Evolutionary conservation across 371 early-diverging fungal species (phyloP), one percentile per base, ranked within the genome.

Genomic region (Saksenaea vasiformis): DNA sequence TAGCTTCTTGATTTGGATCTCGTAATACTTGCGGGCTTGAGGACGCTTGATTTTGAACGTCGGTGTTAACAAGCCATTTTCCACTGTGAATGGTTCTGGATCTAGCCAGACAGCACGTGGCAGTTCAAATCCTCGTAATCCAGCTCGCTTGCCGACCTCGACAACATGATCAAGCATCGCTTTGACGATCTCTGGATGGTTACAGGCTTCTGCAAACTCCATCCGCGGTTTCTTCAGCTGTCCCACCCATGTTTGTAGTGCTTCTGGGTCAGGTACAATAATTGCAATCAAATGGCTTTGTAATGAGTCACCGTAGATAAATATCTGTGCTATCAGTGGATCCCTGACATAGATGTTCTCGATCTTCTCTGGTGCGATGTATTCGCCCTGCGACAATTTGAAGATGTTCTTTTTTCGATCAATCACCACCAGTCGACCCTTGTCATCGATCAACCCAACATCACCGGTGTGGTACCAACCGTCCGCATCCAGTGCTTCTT

Each of bases 331-430:
- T n/a, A 93, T 69, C 10, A 88, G 61, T 27, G 78, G 68, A 62
- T 80, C 68, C 67, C 83, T 80, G 36, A 75, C 61, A 69, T 80
- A 90, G 5, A 88, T 80, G 61, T 85, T 87, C 74, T 97, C 97
- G 27, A 95, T 87, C 72, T 95, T 98, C 73, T 99, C 99, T 3
- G 98, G 99, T 0, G 97, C 96, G 67, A 99, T 88, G 80, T 98
- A 99, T 82, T 99, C 99, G 63, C 89, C 90, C 66, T 90, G 90
- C 10, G 87, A 75, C 43, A 95, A 85, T 85, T 99, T 99, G 87
- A 99, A 98, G 58, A 98, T 95, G 69, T 96, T 95, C 85, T 99
- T 99, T 73, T 93, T 93, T 41, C 99, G 85, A 77, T 99, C 99
- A 70, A 98, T 91, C 67, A 99, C 92, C 1, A 88, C 73, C 60